Evolutionary conservation across 1,284 basidiomycete genomes (phyloP).

Genomic region (Agaricales sp.): DNA sequence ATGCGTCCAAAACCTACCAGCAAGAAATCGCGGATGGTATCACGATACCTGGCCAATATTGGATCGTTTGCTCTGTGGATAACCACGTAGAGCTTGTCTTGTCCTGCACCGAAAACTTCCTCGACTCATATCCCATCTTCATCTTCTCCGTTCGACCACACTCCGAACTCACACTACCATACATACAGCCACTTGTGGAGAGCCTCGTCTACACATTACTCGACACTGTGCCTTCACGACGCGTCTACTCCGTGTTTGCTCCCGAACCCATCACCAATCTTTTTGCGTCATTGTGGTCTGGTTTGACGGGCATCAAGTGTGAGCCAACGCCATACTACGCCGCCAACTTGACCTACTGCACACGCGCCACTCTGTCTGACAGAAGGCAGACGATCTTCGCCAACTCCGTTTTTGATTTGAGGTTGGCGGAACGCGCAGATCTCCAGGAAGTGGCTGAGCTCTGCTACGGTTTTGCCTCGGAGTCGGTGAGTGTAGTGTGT

Average conservation of each 20-base stretch:
- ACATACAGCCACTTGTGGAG: slow-evolving; percentile 24
- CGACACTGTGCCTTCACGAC: slow-evolving; percentile 18
- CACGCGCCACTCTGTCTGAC: slow-evolving; percentile 27
- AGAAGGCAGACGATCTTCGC: slow-evolving; percentile 15
- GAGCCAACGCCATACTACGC: slow-evolving; percentile 46
- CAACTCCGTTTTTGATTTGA: slow-evolving; percentile 25
- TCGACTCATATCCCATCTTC: slow-evolving; percentile 51
- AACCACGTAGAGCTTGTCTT: slow-evolving; percentile 40
- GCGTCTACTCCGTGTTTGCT: slow-evolving; percentile 63
- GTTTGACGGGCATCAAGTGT: slow-evolving; percentile 26
- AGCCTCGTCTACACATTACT: slow-evolving; percentile 24
- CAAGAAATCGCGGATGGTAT: slow-evolving; percentile 11
- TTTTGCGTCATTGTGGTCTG: slow-evolving; percentile 42
- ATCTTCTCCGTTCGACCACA: slow-evolving; percentile 31
- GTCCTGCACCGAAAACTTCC: slow-evolving; percentile 39
- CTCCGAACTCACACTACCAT: slow-evolving; percentile 19
- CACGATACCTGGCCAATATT: slow-evolving; percentile 24
- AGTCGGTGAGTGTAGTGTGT: slow-evolving; percentile 34
- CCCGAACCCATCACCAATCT: slow-evolving; percentile 31
- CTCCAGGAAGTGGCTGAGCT: slow-evolving; percentile 30
- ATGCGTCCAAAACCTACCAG: slow-evolving; percentile 24
- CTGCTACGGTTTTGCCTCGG: slow-evolving; percentile 44
- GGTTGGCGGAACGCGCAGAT: slow-evolving; percentile 35
- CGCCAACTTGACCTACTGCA: slow-evolving; percentile 49
- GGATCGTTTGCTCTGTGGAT: slow-evolving; percentile 35